These are phyloP conservation scores for Globisporangium spiculum DNA, from an alignment of 352 stramenopile genomes.

Conservation along the genomic window DNA sequence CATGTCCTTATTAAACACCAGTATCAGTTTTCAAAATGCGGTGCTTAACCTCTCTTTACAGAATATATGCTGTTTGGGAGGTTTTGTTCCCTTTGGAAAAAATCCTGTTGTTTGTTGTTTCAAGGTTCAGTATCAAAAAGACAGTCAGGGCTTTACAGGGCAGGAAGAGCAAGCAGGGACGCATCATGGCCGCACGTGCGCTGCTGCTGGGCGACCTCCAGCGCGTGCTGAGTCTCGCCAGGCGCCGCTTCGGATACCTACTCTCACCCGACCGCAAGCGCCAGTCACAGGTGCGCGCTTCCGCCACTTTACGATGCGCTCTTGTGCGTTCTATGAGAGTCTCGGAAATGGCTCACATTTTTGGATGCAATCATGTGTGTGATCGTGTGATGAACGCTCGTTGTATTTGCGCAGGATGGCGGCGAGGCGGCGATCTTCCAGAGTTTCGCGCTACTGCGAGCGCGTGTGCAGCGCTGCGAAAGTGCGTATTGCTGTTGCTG, in stretches of 20 bases:
- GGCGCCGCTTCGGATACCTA: constrained; percentile 53
- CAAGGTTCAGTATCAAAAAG: neutral
- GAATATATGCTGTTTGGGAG: no score
- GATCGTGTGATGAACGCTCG: neutral
- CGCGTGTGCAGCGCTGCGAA: constrained; percentile 55
- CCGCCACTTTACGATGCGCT: neutral
- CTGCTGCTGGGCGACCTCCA: constrained; percentile 76
- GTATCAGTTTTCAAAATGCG: no score
- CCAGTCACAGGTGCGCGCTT: constrained; percentile 22
- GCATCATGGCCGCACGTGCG: constrained; percentile 29
- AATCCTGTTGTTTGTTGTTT: no score
- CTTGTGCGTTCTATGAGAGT: neutral
- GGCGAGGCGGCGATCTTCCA: constrained; percentile 52
- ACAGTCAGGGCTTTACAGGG: no score
- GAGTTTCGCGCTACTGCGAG: constrained; percentile 54
- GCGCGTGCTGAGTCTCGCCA: constrained; percentile 59
- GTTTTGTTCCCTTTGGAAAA: no score
- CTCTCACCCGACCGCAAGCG: constrained; percentile 21
- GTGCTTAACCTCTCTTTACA: no score
- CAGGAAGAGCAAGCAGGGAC: neutral
- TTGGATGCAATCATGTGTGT: neutral
- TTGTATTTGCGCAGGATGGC: constrained; percentile 31
- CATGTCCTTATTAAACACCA: no score
- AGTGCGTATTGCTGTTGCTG: constrained; percentile 30
- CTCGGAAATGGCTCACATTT: neutral